These are phyloP conservation scores for Wallacemonas collosoma DNA, from an alignment of 208 protist genomes.

Conservation along the genomic window DNA sequence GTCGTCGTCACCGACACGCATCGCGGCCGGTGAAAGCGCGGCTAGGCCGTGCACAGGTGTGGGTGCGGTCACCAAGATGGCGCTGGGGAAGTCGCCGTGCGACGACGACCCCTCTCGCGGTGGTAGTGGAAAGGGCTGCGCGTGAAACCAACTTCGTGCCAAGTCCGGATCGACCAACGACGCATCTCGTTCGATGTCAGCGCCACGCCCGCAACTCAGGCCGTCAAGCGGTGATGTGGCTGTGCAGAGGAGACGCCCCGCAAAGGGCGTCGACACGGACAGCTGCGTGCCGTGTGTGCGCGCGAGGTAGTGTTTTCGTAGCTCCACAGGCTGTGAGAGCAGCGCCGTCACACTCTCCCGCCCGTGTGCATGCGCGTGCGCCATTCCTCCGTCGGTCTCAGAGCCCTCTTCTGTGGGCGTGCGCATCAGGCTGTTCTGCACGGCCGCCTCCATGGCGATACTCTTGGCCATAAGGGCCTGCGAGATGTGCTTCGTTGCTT, in stretches of 20 bases:
- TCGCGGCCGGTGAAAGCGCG: not conserved
- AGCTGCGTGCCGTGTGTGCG: constrained; percentile 14
- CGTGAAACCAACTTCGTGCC: constrained; percentile 6
- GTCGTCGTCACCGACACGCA: not conserved
- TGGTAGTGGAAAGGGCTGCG: not conserved
- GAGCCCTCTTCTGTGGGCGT: not conserved
- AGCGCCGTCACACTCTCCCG: not conserved
- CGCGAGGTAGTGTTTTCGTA: constrained; percentile 45
- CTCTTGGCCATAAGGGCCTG: constrained; percentile 66
- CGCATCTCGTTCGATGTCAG: not conserved
- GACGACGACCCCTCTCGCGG: not conserved
- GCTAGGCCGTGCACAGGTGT: constrained; percentile 1
- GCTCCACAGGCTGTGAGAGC: not conserved
- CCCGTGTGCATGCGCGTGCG: too few species aligned
- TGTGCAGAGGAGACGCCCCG: not conserved
- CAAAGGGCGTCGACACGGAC: not conserved
- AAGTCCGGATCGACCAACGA: not conserved
- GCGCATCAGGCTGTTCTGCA: not conserved
- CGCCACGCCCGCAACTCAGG: too few species aligned
- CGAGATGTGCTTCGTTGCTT: constrained; percentile 54
- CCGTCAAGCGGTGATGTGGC: not conserved
- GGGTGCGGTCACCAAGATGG: constrained; percentile 17
- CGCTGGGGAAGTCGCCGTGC: constrained; percentile 15
- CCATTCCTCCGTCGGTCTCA: not conserved
- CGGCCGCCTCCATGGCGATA: constrained; percentile 49